phyloP scores from a whole-genome alignment of 2,329 filamentous ascomycete genomes.

The Scedosporium apiospermum region DNA sequence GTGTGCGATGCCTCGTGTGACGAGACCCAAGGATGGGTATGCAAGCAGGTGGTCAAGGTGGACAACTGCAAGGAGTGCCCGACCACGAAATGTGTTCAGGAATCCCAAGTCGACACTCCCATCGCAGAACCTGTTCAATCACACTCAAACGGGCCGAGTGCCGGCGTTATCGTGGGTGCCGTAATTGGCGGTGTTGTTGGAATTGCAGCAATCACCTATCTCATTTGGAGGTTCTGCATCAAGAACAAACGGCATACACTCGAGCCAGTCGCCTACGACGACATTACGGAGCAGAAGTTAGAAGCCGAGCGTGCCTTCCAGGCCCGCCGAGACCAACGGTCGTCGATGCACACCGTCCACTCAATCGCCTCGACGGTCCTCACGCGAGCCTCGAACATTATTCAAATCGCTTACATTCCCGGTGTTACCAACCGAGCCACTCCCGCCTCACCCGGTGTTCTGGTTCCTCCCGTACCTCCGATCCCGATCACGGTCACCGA shows the following conservation, averaged over 20 bases:
- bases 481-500: conserved; percentile 61
- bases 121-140: not conserved
- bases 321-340: conserved; percentile 49
- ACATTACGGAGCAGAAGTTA: conserved; percentile 33
- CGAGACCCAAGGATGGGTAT: conserved; percentile 9
- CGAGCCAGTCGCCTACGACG: conserved; percentile 2
- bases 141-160: conserved; percentile 39
- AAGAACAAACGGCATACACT: conserved; percentile 58
- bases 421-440: conserved; percentile 89
- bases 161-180: conserved; percentile 83
- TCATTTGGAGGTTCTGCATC: conserved; percentile 82
- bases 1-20: conserved; percentile 11
- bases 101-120: not conserved
- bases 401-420: conserved; percentile 98
- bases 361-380: conserved; percentile 94
- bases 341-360: conserved; percentile 75
- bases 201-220: conserved; percentile 64
- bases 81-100: conserved; percentile 10
- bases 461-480: conserved; percentile 88
- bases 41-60: conserved; percentile 11
- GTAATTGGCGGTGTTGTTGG: conserved; percentile 76
- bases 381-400: conserved; percentile 95
- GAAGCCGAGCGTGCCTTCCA: conserved; percentile 26
- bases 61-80: conserved; percentile 12
- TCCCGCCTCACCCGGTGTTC: conserved; percentile 67